Percentiles rank a stretch among this genome's conserved stretches.
Conservation (phyloP, 306 rosid species). For the Malus domestica region ASM211411v1 NC_041795.1:3241501-3242000, state of each 20-base stretch:
- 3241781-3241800: constrained; percentile 69
- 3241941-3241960: constrained; percentile 58
- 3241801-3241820: constrained; percentile 46
- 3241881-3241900: constrained; percentile 65
- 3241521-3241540: constrained; percentile 90
- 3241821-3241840: constrained; percentile 50
- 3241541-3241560: constrained; percentile 43
- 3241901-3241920: constrained; percentile 58
- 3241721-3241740: constrained; percentile 55
- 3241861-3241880: constrained; percentile 45
- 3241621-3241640: constrained; percentile 55
- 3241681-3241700: constrained; percentile 52
- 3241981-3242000: constrained; percentile 43
- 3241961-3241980: constrained; percentile 59
- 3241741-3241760: constrained; percentile 38
- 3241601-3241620: constrained; percentile 46
- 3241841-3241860: constrained; percentile 60
- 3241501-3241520: constrained; percentile 41
- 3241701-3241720: constrained; percentile 30
- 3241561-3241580: constrained; percentile 38
- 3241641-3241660: constrained; percentile 53
- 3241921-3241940: constrained; percentile 75
- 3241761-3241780: constrained; percentile 39
- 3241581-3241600: constrained; percentile 29
- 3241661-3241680: constrained; percentile 58